Conservation (phyloP, 2,329 filamentous ascomycete species). For the Aspergillus sp. region DNA sequence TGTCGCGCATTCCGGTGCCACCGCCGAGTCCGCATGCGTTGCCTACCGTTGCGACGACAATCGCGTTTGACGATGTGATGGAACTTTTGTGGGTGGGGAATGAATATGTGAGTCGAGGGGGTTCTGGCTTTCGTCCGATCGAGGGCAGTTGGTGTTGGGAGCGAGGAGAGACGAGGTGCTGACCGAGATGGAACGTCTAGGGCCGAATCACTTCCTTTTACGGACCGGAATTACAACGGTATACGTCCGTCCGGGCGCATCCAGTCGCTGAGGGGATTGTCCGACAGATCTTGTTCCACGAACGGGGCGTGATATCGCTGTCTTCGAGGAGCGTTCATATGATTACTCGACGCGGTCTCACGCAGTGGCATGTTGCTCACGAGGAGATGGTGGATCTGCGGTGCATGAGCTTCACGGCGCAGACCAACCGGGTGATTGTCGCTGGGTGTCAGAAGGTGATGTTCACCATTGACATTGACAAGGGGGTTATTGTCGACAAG, state of each 20-base stretch:
- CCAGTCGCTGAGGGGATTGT: conserved; percentile 71
- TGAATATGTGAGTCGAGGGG: conserved; percentile 66
- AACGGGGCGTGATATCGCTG: conserved; percentile 84
- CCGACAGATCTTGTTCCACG: conserved; percentile 85
- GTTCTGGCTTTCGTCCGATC: conserved; percentile 11
- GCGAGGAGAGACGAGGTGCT: too few species aligned
- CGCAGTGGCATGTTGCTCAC: conserved; percentile 84
- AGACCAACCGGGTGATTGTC: conserved; percentile 79
- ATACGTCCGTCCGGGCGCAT: conserved; percentile 87
- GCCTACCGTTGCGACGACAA: conserved; percentile 70
- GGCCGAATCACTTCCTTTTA: conserved; percentile 88
- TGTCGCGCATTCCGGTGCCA: conserved; percentile 78
- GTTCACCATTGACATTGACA: conserved; percentile 72
- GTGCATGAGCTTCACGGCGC: conserved; percentile 94
- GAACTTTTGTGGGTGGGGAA: conserved; percentile 94
- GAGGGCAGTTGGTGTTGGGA: too few species aligned
- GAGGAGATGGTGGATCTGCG: conserved; percentile 79
- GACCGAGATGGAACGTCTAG: conserved; percentile 45
- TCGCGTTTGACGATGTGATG: conserved; percentile 85
- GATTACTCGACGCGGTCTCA: conserved; percentile 75
- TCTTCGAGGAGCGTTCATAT: conserved; percentile 84
- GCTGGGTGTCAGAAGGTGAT: conserved; percentile 84
- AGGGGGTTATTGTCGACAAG: conserved; percentile 71
- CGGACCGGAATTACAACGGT: conserved; percentile 77
- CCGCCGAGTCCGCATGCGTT: conserved; percentile 69